Base-by-base conservation (phyloP, 1,139 yeast genomes). In the Yamadazyma dushanensis region DNA sequence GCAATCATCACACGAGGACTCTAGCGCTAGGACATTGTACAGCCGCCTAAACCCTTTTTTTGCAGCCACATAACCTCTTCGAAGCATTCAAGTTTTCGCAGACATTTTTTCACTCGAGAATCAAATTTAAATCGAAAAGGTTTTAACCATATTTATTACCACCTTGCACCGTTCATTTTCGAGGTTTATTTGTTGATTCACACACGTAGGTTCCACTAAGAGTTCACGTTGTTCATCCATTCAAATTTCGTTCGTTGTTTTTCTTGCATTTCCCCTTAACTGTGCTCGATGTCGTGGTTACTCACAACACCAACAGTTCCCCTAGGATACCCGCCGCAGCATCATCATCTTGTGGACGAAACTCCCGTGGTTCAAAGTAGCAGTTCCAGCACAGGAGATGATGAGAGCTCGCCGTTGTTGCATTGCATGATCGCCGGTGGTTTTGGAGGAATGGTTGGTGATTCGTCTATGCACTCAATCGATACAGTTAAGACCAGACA, bases 401-500 rank as follows among this genome's bases (percentile, higher is more conserved):
- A 35, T 19, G 31, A 33, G 19, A 31, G 34, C 10, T 61, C 73
- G 10, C 79, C 86, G 2, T 59, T 83, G n/a, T 38, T 75, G 46
- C 75, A 79, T 47, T 83, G 90, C 50, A 71, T 84, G 70, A 40
- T 85, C 22, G 96, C 97, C 0, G 98, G 98, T 26, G 97, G 96
- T 2, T 65, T 90, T 34, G 98, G 98, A 7, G 98, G 98, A 2
- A 80, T 87, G 41, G 79, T 90, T 25, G 98, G 97, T 11, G 98
- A 92, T 54, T 76, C 95, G 2, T 67, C 80, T 32, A 92, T 92
- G 97, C 97, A 92, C 59, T 90, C 97, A 1, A 65, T 92, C 30
- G 98, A 92, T 54, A 92, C 98, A 0, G 96, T 94, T 26, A 92
- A 92, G 59, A 92, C 98, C 2, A 72, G 98, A 48, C 98, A 92